These are phyloP conservation scores for Aspergillus haitiensis DNA, from an alignment of 495 filamentous ascomycete genomes.

Conservation along the genomic window DNA sequence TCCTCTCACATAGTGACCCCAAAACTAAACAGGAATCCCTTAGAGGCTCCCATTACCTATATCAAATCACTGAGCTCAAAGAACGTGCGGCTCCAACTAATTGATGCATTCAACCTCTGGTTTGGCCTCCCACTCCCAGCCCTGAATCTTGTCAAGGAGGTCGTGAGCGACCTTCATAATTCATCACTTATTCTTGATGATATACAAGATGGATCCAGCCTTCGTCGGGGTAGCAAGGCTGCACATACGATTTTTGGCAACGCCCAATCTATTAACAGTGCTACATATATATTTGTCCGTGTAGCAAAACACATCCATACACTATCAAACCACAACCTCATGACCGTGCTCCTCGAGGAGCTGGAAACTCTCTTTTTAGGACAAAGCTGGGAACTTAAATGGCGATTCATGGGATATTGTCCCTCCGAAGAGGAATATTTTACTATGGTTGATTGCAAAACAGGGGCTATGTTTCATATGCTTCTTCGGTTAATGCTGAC, in stretches of 20 bases:
- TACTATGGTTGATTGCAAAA: constrained; percentile 34
- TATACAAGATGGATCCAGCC: constrained; percentile 35
- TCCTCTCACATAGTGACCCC: too few species aligned
- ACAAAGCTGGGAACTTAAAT: constrained; percentile 35
- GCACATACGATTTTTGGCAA: constrained; percentile 33
- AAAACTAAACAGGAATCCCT: too few species aligned
- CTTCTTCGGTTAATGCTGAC: constrained; percentile 28
- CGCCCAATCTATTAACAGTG: constrained; percentile 50
- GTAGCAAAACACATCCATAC: constrained; percentile 25
- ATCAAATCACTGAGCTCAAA: constrained; percentile 17
- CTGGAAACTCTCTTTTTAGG: constrained; percentile 27
- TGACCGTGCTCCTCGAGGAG: constrained; percentile 15
- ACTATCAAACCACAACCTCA: neutral
- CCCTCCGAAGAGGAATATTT: constrained; percentile 32
- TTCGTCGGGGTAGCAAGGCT: constrained; percentile 30
- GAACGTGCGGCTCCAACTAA: constrained; percentile 7
- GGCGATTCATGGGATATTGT: constrained; percentile 23
- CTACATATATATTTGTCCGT: constrained; percentile 46
- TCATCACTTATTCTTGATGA: constrained; percentile 35
- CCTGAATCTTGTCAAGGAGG: constrained; percentile 12
- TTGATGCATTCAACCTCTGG: constrained; percentile 30
- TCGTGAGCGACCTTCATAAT: constrained; percentile 26
- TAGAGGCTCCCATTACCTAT: neutral
- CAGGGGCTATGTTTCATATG: constrained; percentile 35
- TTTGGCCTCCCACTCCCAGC: neutral